Conservation (phyloP, 176 grass and related monocot genomes). For the Zoysia pacifica region DNA sequence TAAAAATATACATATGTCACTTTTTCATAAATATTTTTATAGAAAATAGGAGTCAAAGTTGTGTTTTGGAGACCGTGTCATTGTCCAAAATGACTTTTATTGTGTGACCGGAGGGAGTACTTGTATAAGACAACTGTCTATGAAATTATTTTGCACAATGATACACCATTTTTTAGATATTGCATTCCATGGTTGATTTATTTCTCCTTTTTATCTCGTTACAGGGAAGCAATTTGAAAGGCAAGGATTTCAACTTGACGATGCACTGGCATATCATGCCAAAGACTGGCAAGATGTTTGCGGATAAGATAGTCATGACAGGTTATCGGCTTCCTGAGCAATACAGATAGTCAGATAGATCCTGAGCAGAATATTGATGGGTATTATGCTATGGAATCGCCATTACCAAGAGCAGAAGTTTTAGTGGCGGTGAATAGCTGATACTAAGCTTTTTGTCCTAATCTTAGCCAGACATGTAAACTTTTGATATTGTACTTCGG, state of each 20-base stretch:
- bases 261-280: constrained; percentile 99
- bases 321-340: constrained; percentile 84
- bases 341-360: constrained; percentile 85
- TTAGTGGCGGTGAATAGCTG: constrained; percentile 26
- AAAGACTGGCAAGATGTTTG: constrained; percentile 96
- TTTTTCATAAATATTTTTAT: too few relatives aligned
- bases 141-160: neutral
- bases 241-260: constrained; percentile 93
- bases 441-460: constrained; percentile 32
- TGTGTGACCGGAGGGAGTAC: too few relatives aligned
- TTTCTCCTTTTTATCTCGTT: neutral
- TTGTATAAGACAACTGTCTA: neutral
- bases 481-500: constrained; percentile 20
- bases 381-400: neutral
- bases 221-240: constrained; percentile 90
- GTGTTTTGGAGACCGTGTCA: too few relatives aligned
- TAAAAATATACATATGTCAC: too few relatives aligned
- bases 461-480: constrained; percentile 29
- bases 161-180: neutral
- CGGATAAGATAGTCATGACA: constrained; percentile 95
- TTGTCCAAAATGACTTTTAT: too few relatives aligned
- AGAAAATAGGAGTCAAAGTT: too few relatives aligned
- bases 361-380: neutral
- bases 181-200: constrained; percentile 14
- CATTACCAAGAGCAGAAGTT: constrained; percentile 21